These are phyloP conservation scores for Trametopsis cervina DNA, from an alignment of 768 basidiomycete species.

Conservation along the genomic window DNA sequence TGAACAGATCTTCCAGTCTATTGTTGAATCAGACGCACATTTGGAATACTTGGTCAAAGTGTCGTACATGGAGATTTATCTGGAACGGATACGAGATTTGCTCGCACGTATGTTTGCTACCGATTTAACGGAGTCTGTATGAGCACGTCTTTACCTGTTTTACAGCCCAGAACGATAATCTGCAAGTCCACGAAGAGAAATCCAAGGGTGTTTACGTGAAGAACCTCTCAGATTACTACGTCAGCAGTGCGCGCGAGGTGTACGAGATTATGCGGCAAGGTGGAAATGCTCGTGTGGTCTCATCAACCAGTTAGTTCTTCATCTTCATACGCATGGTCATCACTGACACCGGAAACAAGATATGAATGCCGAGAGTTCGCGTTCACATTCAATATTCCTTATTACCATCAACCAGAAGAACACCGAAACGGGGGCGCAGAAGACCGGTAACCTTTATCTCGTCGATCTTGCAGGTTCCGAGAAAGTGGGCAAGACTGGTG, in stretches of 20 bases:
- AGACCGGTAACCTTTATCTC: constrained; percentile 94
- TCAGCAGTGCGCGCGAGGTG: constrained; percentile 90
- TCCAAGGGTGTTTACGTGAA: constrained; percentile 97
- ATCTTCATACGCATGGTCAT: background rate
- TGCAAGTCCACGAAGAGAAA: constrained; percentile 98
- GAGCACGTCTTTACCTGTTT: background rate
- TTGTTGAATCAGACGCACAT: constrained; percentile 90
- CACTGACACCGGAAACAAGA: constrained; percentile 43
- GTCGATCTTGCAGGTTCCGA: constrained; percentile 98
- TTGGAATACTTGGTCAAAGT: constrained; percentile 99
- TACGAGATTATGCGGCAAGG: constrained; percentile 99
- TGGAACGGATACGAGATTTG: constrained; percentile 92
- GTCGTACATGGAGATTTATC: constrained; percentile 99
- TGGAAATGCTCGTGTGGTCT: constrained; percentile 83
- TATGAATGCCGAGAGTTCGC: constrained; percentile 99
- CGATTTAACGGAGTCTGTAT: background rate
- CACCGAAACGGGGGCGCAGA: constrained; percentile 91
- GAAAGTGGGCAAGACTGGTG: constrained; percentile 99
- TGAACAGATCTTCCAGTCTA: constrained; percentile 98
- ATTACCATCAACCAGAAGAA: constrained; percentile 97
- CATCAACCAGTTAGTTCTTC: constrained; percentile 75
- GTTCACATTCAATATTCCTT: constrained; percentile 98
- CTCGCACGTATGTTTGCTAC: constrained; percentile 73
- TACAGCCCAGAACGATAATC: constrained; percentile 91
- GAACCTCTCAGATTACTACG: constrained; percentile 95